These are phyloP conservation scores for Arbutus unedo DNA, from an alignment of 148 eudicot species.

Conservation along the genomic window DNA sequence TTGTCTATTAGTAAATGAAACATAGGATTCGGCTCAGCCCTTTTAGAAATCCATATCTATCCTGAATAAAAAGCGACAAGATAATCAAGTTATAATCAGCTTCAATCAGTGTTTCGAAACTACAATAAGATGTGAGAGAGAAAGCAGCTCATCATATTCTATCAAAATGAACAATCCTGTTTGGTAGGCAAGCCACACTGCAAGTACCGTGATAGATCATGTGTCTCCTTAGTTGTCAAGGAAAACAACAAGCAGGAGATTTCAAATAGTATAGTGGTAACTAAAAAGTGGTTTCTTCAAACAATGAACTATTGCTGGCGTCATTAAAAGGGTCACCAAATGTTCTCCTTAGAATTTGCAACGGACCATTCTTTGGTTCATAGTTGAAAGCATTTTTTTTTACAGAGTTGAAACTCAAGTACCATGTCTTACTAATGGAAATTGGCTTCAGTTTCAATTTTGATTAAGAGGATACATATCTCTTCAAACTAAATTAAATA, in stretches of 20 bases:
- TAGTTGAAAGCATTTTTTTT: neutral
- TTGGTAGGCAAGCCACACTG: neutral
- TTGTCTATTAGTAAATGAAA: neutral
- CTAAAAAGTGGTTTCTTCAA: neutral
- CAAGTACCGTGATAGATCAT: neutral
- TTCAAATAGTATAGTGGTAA: neutral
- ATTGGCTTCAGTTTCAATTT: neutral
- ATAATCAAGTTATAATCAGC: constrained; percentile 8
- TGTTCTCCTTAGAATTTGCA: neutral
- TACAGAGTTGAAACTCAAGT: neutral
- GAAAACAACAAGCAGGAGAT: neutral
- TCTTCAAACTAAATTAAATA: neutral
- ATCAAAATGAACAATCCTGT: neutral
- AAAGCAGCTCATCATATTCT: neutral
- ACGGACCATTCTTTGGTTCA: neutral
- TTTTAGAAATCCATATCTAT: neutral
- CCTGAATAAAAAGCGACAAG: neutral
- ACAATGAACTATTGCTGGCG: neutral
- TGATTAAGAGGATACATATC: neutral
- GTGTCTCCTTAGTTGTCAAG: neutral
- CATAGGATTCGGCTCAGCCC: neutral
- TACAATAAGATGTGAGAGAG: neutral
- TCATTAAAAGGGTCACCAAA: neutral
- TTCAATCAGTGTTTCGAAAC: neutral
- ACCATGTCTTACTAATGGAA: neutral